Base-by-base conservation (phyloP, 169 alveolate species). In the Haemoproteus tartakovskyi region DNA sequence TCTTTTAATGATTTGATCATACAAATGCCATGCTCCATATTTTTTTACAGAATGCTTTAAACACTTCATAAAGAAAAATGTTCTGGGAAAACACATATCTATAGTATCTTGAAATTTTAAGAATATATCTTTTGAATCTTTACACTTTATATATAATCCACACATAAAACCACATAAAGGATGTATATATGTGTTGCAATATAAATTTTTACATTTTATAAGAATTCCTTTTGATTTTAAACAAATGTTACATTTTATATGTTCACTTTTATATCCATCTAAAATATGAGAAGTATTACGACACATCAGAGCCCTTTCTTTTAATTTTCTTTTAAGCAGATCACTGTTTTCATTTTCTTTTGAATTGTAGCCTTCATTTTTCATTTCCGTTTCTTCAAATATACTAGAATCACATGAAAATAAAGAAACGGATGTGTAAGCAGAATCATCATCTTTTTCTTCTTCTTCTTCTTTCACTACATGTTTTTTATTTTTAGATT, bases 151-250 rank as follows among this genome's bases (percentile, higher is more conserved):
- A 46, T 52, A 56, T 11, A 67, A 41, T 8, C 82, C 82, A 67
- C 82, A 67, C 82, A 67, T 67, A 46, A 26, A 67, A 9, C 74
- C 82, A 18, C 82, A 67, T 19, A 67, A 33, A 3, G 82, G 82
- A 24, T 67, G 82, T 2, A 67, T 33, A 18, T 67, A 67, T 11
- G 26, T 52, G 18, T 56, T 50, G 21, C 82, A 67, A 9, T 38
- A 30, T 2, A 67, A 21, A 54, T 54, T 36, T 8, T 52, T 36
- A 41, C 82, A 67, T 41, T 67, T 67, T 1, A 67, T 37, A 21
- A 67, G 56, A 12, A 67, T 41, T 40, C 82, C 82, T 27, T 67
- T 52, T 16, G 24, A 40, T 22, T 67, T 67, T 29, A 67, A 54
- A 54, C 82, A 67, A 2, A 67, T 60, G 26, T 67, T 61, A 46